phyloP scores from a whole-genome alignment of 768 basidiomycete genomes.

The Boletus sp. region DNA sequence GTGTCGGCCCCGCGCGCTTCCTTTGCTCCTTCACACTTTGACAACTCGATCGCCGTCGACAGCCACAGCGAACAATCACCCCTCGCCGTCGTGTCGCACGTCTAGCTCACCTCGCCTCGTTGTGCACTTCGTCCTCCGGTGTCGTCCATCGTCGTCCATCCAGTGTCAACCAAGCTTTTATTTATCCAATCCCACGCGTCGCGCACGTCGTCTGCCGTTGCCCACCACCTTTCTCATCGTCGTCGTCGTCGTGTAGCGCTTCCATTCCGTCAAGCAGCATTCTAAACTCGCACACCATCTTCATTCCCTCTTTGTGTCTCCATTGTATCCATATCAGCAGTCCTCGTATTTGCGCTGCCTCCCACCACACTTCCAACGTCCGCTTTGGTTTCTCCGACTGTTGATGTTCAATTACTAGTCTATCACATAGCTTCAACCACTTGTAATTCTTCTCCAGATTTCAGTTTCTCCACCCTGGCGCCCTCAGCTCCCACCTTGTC shows the following conservation, averaged over 20 bases:
- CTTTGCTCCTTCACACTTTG: conserved; percentile 42
- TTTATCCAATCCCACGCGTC: conserved; percentile 45
- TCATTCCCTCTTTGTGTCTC: conserved; percentile 26
- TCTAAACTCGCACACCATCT: conserved; percentile 23
- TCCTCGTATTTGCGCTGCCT: conserved; percentile 34
- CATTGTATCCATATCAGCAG: conserved; percentile 45
- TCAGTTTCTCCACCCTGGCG: conserved; percentile 47
- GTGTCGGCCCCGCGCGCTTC: conserved; percentile 45
- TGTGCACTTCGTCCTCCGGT: conserved; percentile 21
- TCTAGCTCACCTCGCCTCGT: conserved; percentile 20
- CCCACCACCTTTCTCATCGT: conserved; percentile 15
- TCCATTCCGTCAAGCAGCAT: conserved; percentile 28
- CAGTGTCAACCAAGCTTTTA: conserved; percentile 23
- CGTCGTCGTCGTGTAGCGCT: conserved; percentile 27
- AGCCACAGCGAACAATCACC: conserved; percentile 41
- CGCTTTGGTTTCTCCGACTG: conserved; percentile 35
- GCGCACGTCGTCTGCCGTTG: conserved; percentile 40
- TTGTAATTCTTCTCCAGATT: conserved; percentile 29
- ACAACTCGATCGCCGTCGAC: conserved; percentile 49
- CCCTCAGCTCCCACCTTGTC: conserved; percentile 37
- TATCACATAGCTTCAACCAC: conserved; percentile 26
- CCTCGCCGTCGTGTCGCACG: conserved; percentile 39
- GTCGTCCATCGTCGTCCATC: conserved; percentile 21
- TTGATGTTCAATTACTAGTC: conserved; percentile 40
- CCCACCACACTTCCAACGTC: conserved; percentile 28